A percentile compares a stretch with the other conserved stretches of the same genome.
Evolutionary conservation across 2,329 filamentous ascomycete species (phyloP).

Genomic region (Colletotrichum cuscutae): DNA sequence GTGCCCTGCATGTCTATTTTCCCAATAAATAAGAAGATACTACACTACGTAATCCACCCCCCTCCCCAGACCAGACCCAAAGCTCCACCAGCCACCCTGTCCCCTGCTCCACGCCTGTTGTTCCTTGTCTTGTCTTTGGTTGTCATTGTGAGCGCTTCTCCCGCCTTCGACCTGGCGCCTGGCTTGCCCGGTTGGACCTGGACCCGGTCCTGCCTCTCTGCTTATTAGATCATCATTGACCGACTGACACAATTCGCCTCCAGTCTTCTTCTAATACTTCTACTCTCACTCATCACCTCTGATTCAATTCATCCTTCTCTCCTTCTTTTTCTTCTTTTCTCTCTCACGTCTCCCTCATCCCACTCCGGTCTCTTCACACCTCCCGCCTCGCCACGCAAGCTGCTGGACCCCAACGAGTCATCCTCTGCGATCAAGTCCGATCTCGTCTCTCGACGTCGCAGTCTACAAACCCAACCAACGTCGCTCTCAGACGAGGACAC

Average conservation of each 20-base stretch:
- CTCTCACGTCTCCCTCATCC: not conserved
- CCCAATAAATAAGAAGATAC: conserved; percentile 10
- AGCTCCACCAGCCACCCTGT: conserved; percentile 33
- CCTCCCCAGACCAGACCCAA: conserved; percentile 4
- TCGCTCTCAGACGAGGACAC: conserved; percentile 14
- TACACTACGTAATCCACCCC: conserved; percentile 16
- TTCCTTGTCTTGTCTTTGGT: conserved; percentile 33
- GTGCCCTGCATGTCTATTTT: conserved; percentile 29
- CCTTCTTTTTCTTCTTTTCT: not conserved
- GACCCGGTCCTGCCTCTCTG: conserved; percentile 22
- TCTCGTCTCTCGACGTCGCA: conserved; percentile 10
- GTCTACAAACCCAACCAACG: not conserved
- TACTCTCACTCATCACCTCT: conserved; percentile 25
- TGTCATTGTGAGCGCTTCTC: conserved; percentile 36
- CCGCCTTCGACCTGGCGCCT: conserved; percentile 32
- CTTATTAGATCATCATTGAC: conserved; percentile 36
- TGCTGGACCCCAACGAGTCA: not conserved
- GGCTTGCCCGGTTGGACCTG: conserved; percentile 24
- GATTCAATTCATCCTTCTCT: not conserved
- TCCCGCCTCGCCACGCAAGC: not conserved
- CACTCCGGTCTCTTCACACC: not conserved
- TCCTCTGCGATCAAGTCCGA: not conserved
- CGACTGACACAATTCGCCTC: conserved; percentile 34
- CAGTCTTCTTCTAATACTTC: conserved; percentile 25
- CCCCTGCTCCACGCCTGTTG: conserved; percentile 30